Evolutionary conservation across 495 filamentous ascomycete genomes (phyloP).

Genomic region (Amniculicola lignicola): DNA sequence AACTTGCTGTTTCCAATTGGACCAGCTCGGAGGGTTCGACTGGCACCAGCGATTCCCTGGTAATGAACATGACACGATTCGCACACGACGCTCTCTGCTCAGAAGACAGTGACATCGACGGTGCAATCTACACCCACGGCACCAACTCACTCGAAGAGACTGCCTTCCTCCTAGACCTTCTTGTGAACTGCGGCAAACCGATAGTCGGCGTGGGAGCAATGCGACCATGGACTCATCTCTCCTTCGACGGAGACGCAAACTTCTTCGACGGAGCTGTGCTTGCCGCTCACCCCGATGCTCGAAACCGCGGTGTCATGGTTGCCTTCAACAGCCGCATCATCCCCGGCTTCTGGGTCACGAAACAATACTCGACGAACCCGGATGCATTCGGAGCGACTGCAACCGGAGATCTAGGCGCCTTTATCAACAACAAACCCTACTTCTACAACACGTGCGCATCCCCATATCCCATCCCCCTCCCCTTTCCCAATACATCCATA

Average conservation of each 20-base stretch:
- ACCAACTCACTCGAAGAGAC: slow-evolving; percentile 23
- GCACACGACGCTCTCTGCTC: slow-evolving; percentile 22
- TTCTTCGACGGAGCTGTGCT: slow-evolving; percentile 21
- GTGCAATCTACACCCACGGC: slow-evolving; percentile 20
- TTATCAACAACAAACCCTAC: slow-evolving; percentile 11
- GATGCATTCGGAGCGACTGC: slow-evolving; percentile 10
- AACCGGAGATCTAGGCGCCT: slow-evolving; percentile 7
- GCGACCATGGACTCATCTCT: slow-evolving; percentile 17
- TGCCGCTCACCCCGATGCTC: slow-evolving; percentile 7
- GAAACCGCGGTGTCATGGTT: slow-evolving; percentile 18
- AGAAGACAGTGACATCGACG: slow-evolving; percentile 24
- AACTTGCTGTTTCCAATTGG: slow-evolving; percentile 26
- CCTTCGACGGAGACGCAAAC: slow-evolving; percentile 22
- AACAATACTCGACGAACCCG: slow-evolving; percentile 16
- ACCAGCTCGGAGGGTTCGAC: slow-evolving; percentile 14
- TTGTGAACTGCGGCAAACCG: slow-evolving; percentile 22
- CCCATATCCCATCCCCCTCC: too few relatives aligned
- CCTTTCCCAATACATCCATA: background rate
- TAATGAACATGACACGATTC: slow-evolving; percentile 27
- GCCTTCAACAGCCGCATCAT: slow-evolving; percentile 21
- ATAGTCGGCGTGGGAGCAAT: slow-evolving; percentile 20
- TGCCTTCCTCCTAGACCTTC: slow-evolving; percentile 19
- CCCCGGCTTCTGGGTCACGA: slow-evolving; percentile 20
- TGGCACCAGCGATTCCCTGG: slow-evolving; percentile 19
- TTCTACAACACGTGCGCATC: slow-evolving; percentile 19